These are phyloP conservation scores for Mediolabrus comicus DNA, from an alignment of 108 stramenopile species.

Conservation along the genomic window DNA sequence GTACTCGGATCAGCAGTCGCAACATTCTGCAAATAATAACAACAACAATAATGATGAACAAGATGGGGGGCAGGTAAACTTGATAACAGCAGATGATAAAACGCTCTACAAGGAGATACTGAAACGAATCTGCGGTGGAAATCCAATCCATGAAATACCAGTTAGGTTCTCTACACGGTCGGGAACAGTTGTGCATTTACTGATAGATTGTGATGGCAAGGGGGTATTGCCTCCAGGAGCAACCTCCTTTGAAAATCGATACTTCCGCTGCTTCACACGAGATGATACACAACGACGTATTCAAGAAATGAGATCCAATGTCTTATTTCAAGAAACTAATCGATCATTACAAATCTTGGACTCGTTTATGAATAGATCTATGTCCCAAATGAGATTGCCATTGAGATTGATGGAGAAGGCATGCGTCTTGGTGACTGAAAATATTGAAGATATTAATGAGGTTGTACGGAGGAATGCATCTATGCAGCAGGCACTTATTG, in stretches of 20 bases:
- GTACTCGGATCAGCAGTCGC: constrained; percentile 18
- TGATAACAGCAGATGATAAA: constrained; percentile 42
- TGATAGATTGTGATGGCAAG: constrained; percentile 53
- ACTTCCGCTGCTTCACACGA: constrained; percentile 58
- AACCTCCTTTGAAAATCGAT: constrained; percentile 1
- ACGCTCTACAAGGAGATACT: constrained; percentile 45
- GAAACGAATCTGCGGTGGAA: constrained; percentile 39
- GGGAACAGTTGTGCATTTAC: constrained; percentile 40
- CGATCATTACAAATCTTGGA: constrained; percentile 34
- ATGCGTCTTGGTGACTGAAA: constrained; percentile 33
- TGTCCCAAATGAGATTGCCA: constrained; percentile 50
- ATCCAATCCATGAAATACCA: constrained; percentile 48
- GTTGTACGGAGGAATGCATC: constrained; percentile 17
- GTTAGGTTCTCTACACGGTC: constrained; percentile 47
- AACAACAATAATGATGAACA: background rate
- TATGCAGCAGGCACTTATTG: background rate
- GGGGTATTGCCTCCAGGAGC: constrained; percentile 4
- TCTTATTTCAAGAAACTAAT: constrained; percentile 44
- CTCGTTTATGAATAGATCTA: constrained; percentile 50
- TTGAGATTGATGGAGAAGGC: constrained; percentile 40
- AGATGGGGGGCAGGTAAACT: background rate
- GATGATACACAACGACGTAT: constrained; percentile 53
- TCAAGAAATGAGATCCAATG: constrained; percentile 37
- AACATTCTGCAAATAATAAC: background rate
- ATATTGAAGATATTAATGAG: constrained; percentile 44